Evolutionary conservation across 345 rosid genomes (phyloP).

Genomic region (Noccaea caerulescens): DNA sequence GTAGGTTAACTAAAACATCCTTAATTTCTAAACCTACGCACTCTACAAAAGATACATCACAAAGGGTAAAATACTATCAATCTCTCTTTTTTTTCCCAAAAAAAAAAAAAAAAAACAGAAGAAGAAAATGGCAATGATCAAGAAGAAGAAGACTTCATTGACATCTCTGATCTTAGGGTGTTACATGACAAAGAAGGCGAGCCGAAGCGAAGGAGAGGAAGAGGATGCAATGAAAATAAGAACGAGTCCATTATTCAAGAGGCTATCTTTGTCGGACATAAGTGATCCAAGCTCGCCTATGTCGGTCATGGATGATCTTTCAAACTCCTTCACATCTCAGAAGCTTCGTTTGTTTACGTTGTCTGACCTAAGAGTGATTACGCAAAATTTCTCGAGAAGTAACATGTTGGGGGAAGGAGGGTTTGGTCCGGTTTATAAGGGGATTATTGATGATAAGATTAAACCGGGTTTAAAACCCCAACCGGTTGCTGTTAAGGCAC

Average conservation of each 20-base stretch:
- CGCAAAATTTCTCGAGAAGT: slow-evolving; percentile 56
- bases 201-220: slow-evolving; percentile 29
- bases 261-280: slow-evolving; percentile 59
- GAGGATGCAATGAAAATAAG: slow-evolving; percentile 42
- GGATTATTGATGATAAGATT: slow-evolving; percentile 61
- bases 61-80: slow-evolving; percentile 17
- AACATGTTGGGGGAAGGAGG: slow-evolving; percentile 81
- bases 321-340: slow-evolving; percentile 60
- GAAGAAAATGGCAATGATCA: slow-evolving; percentile 36
- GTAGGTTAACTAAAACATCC: slow-evolving; percentile 46
- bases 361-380: slow-evolving; percentile 55
- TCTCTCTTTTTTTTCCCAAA: neutral
- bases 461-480: slow-evolving; percentile 63
- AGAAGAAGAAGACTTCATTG: slow-evolving; percentile 50
- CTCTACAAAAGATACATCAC: slow-evolving; percentile 29
- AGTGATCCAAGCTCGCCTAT: slow-evolving; percentile 62
- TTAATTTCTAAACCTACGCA: slow-evolving; percentile 42
- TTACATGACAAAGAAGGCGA: slow-evolving; percentile 41
- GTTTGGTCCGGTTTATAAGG: slow-evolving; percentile 80
- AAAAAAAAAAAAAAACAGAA: slow-evolving; percentile 18
- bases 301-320: slow-evolving; percentile 59
- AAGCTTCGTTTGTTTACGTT: slow-evolving; percentile 59
- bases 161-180: slow-evolving; percentile 55
- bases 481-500: slow-evolving; percentile 78
- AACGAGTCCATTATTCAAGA: slow-evolving; percentile 44